Percentiles rank a stretch among this genome's conserved stretches.
Conservation (phyloP, 768 basidiomycete genomes). For the Suillus plorans region DNA sequence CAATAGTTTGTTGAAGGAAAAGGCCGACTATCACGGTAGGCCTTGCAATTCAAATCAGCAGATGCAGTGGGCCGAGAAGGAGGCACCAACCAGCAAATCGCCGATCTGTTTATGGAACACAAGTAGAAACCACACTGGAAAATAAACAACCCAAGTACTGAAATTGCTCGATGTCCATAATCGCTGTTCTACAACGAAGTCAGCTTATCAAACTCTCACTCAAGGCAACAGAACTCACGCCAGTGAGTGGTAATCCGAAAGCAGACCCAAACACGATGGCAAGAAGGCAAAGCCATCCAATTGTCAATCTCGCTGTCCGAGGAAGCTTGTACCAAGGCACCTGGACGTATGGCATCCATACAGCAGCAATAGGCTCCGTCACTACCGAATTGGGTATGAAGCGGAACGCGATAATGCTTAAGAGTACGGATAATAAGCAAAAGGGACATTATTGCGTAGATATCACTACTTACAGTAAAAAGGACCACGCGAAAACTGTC, state of each 20-base stretch:
- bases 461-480: slow-evolving; percentile 55
- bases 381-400: slow-evolving; percentile 74
- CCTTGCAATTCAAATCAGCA: slow-evolving; percentile 70
- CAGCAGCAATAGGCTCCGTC: slow-evolving; percentile 64
- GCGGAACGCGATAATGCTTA: slow-evolving; percentile 78
- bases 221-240: slow-evolving; percentile 36
- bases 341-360: slow-evolving; percentile 68
- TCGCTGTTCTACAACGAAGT: slow-evolving; percentile 44
- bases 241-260: slow-evolving; percentile 70
- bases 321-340: slow-evolving; percentile 67
- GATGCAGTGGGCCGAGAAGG: slow-evolving; percentile 43
- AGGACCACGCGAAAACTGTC: slow-evolving; percentile 81
- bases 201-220: slow-evolving; percentile 15
- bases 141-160: slow-evolving; percentile 73
- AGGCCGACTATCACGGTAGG: slow-evolving; percentile 87
- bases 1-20: slow-evolving; percentile 81
- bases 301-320: slow-evolving; percentile 49
- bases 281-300: slow-evolving; percentile 78
- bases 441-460: not conserved
- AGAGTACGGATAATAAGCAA: not conserved
- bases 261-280: slow-evolving; percentile 84
- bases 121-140: slow-evolving; percentile 79
- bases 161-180: slow-evolving; percentile 82
- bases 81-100: slow-evolving; percentile 65
- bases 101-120: slow-evolving; percentile 59